Evolutionary conservation across 305 asterid species (phyloP).

Genomic region (Solanum aculeatissimum): DNA sequence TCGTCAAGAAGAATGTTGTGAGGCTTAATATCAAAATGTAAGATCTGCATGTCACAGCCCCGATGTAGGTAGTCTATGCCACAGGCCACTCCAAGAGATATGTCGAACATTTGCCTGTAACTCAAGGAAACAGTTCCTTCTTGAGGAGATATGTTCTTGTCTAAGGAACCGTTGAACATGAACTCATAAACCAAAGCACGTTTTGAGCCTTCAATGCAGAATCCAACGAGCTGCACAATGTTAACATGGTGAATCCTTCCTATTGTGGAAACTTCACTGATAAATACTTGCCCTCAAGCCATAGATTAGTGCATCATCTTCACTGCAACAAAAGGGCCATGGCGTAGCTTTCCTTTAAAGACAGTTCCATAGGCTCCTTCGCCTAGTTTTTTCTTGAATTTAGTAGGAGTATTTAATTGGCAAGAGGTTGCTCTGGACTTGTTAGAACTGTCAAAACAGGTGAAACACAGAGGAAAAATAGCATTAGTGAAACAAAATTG

Average conservation of each 20-base stretch:
- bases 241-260: slow-evolving; percentile 11
- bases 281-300: slow-evolving; percentile 23
- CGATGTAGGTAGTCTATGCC: slow-evolving; percentile 34
- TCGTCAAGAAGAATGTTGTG: slow-evolving; percentile 33
- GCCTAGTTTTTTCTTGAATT: slow-evolving; percentile 26
- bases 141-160: slow-evolving; percentile 2
- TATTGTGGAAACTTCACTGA: slow-evolving; percentile 31
- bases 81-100: slow-evolving; percentile 30
- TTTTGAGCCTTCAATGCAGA: slow-evolving; percentile 9
- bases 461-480: background rate
- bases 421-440: slow-evolving; percentile 18
- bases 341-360: slow-evolving; percentile 34
- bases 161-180: slow-evolving; percentile 15
- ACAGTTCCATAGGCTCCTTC: slow-evolving; percentile 41
- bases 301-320: slow-evolving; percentile 19
- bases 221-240: slow-evolving; percentile 12
- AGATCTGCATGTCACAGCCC: slow-evolving; percentile 32
- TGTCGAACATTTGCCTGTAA: slow-evolving; percentile 19
- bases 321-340: slow-evolving; percentile 24
- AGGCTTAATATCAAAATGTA: slow-evolving; percentile 43
- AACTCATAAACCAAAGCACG: slow-evolving; percentile 9
- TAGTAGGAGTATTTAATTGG: slow-evolving; percentile 30
- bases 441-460: background rate
- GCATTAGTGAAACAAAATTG: background rate
- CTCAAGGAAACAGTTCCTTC: slow-evolving; percentile 5